A percentile compares a stretch with the other conserved stretches of the same genome.
Conservation (phyloP, 768 basidiomycete genomes). For the Tubosaeta brunneosetosa region DNA sequence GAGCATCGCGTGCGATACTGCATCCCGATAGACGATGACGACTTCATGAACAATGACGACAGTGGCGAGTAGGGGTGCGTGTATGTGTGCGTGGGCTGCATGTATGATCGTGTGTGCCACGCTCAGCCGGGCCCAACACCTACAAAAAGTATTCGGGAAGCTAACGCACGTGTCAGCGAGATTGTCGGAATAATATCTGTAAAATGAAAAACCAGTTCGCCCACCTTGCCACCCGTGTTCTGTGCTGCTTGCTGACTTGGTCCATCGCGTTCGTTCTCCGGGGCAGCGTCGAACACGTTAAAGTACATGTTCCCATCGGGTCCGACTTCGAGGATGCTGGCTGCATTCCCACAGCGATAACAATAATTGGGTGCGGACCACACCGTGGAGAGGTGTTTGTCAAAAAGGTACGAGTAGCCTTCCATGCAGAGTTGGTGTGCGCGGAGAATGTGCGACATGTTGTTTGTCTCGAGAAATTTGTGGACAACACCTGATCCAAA, state of each 20-base stretch:
- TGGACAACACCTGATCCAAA: constrained; percentile 97
- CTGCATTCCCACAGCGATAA: constrained; percentile 96
- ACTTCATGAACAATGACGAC: constrained; percentile 4
- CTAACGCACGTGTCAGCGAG: constrained; percentile 32
- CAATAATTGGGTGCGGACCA: constrained; percentile 99
- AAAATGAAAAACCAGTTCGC: background rate
- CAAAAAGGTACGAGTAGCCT: constrained; percentile 95
- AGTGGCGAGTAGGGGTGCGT: background rate
- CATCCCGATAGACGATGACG: background rate
- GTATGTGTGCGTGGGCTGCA: background rate
- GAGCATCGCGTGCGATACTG: background rate
- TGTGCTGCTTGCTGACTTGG: constrained; percentile 75
- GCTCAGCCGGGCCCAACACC: background rate
- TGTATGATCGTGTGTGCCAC: constrained; percentile 7
- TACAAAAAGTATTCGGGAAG: constrained; percentile 78
- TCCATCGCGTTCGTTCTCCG: constrained; percentile 94
- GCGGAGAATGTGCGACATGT: constrained; percentile 95
- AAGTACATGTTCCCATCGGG: constrained; percentile 87
- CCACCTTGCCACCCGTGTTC: constrained; percentile 68
- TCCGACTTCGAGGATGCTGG: constrained; percentile 92
- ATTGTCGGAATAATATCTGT: background rate
- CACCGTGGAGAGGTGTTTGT: constrained; percentile 92
- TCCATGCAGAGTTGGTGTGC: constrained; percentile 99
- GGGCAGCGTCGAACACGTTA: constrained; percentile 98
- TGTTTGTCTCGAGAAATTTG: constrained; percentile 94